Percentiles rank a stretch among this genome's conserved stretches.
Conservation (phyloP, 495 filamentous ascomycete species). For the Penicillium coffeae region DNA sequence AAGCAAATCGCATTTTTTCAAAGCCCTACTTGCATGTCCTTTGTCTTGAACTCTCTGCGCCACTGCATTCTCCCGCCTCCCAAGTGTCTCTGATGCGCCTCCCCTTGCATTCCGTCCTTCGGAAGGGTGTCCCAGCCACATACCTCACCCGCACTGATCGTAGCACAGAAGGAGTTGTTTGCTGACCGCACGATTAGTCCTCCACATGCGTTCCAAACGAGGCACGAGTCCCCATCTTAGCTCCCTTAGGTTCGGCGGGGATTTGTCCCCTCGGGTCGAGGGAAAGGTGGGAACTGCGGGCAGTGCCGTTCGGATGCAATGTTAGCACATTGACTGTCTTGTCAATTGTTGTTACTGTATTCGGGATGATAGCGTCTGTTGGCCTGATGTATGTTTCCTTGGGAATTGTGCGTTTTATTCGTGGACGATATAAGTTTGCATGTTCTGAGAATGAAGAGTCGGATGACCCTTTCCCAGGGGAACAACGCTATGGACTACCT, state of each 20-base stretch:
- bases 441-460: conserved; percentile 7
- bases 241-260: conserved; percentile 36
- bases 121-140: conserved; percentile 1
- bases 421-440: conserved; percentile 22
- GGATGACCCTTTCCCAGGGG: conserved; percentile 4
- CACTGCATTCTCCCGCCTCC: conserved; percentile 1
- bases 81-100: not conserved
- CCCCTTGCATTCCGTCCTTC: conserved; percentile 4
- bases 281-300: conserved; percentile 53
- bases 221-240: conserved; percentile 38
- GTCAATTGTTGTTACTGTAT: conserved; percentile 34
- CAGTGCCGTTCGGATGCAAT: conserved; percentile 45
- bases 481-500: conserved; percentile 6
- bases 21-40: not conserved
- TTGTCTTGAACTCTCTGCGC: not conserved
- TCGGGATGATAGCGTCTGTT: conserved; percentile 31
- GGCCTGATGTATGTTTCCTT: conserved; percentile 23
- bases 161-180: not conserved
- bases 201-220: conserved; percentile 49
- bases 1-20: not conserved
- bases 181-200: conserved; percentile 30
- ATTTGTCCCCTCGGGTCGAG: conserved; percentile 47
- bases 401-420: conserved; percentile 21
- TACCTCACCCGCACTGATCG: conserved; percentile 1
- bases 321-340: conserved; percentile 49